Conservation (phyloP, 805 yeast species). For the Cyberlindnera samutprakarnensis region DNA sequence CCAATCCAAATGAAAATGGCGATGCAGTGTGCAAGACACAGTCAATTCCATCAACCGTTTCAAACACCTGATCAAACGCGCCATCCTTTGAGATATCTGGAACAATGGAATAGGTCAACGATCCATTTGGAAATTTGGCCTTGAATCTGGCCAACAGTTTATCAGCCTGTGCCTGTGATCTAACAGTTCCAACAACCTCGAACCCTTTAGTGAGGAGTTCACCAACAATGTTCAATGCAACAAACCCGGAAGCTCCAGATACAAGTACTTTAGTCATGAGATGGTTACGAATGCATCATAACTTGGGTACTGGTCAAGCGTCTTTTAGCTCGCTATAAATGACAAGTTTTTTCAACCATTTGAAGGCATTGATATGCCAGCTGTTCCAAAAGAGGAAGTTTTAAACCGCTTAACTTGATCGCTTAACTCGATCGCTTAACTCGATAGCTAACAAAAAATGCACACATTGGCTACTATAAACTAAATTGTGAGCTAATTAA, state of each 20-base stretch:
- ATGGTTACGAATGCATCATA: too few species aligned
- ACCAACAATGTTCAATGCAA: constrained; percentile 37
- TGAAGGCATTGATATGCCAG: too few species aligned
- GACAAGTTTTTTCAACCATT: too few species aligned
- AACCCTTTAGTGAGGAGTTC: constrained; percentile 31
- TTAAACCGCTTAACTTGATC: too few species aligned
- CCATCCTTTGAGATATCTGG: constrained; percentile 36
- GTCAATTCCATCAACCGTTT: constrained; percentile 40
- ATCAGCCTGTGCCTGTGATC: constrained; percentile 32
- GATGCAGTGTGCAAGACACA: constrained; percentile 57
- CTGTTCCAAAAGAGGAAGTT: too few species aligned
- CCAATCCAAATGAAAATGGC: constrained; percentile 41
- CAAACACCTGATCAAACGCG: constrained; percentile 39
- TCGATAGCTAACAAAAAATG: too few species aligned
- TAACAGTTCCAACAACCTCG: constrained; percentile 38
- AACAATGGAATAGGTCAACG: constrained; percentile 38
- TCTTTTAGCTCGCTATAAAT: too few species aligned
- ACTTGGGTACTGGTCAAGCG: too few species aligned
- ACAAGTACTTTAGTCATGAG: constrained; percentile 31
- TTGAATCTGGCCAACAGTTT: constrained; percentile 24
- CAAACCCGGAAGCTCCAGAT: constrained; percentile 44
- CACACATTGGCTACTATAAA: too few species aligned
- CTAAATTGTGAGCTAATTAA: too few species aligned
- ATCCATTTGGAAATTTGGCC: constrained; percentile 24
- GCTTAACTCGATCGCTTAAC: too few species aligned